Percentiles rank a stretch among this genome's conserved stretches.
phyloP scores from a whole-genome alignment of 208 protist species.

The Novymonas esmeraldas region DNA sequence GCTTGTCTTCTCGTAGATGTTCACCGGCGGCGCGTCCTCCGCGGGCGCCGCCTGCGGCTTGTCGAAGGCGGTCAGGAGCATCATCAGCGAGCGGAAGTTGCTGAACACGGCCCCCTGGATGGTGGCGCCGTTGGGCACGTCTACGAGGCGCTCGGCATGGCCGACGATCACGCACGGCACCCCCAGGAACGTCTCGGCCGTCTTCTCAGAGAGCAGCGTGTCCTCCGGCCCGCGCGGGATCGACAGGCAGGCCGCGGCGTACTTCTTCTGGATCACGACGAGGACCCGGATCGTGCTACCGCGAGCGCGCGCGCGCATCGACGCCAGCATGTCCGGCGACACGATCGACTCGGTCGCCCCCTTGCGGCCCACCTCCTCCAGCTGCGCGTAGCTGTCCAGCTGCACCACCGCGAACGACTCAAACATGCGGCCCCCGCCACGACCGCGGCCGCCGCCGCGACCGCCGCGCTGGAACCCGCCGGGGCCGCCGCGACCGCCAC shows the following conservation, averaged over 20 bases:
- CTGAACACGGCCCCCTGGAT: constrained; percentile 61
- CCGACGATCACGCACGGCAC: constrained; percentile 56
- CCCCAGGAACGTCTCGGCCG: constrained; percentile 59
- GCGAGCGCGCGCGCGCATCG: constrained; percentile 40
- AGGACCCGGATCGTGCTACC: constrained; percentile 47
- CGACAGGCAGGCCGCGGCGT: constrained; percentile 67
- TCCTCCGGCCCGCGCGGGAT: constrained; percentile 63
- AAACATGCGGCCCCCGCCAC: constrained; percentile 18
- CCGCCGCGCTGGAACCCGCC: constrained; percentile 22
- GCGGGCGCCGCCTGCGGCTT: constrained; percentile 35
- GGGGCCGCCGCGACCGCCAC: constrained; percentile 26
- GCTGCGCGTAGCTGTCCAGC: constrained; percentile 68
- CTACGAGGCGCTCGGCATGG: constrained; percentile 59
- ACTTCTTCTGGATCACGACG: constrained; percentile 62
- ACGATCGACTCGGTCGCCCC: constrained; percentile 55
- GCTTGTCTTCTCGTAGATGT: constrained; percentile 30
- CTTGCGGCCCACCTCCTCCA: constrained; percentile 67
- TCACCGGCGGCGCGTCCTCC: constrained; percentile 11
- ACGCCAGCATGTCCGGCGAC: constrained; percentile 29
- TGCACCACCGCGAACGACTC: constrained; percentile 66
- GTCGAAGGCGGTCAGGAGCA: constrained; percentile 58
- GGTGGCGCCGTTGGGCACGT: constrained; percentile 45
- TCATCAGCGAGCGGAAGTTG: constrained; percentile 50
- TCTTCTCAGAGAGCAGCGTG: constrained; percentile 65
- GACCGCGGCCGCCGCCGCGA: constrained; percentile 29